A percentile compares a stretch with the other conserved stretches of the same genome.
Evolutionary conservation across 2,329 filamentous ascomycete species (phyloP).

Genomic region (Bipolaris victoriae): DNA sequence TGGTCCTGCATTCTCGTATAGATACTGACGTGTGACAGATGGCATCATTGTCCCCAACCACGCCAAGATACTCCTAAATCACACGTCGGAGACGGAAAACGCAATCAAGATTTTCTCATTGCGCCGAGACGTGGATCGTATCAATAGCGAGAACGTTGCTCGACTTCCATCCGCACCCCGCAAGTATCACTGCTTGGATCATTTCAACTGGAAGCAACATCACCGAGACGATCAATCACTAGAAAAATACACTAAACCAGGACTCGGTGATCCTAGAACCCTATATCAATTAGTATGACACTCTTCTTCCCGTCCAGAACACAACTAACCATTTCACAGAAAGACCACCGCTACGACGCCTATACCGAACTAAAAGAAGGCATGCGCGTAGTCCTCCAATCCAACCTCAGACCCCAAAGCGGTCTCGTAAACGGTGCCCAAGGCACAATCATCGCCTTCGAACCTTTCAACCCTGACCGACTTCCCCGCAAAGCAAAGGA

Average conservation of each 20-base stretch:
- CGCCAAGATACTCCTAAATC: conserved; percentile 54
- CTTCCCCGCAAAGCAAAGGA: conserved; percentile 33
- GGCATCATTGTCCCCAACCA: conserved; percentile 47
- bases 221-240: conserved; percentile 30
- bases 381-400: conserved; percentile 61
- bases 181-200: conserved; percentile 48
- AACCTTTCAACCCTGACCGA: conserved; percentile 39
- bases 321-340: conserved; percentile 9
- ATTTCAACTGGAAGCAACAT: conserved; percentile 49
- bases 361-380: conserved; percentile 56
- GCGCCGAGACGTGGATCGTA: conserved; percentile 40
- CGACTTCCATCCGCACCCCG: conserved; percentile 33
- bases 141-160: conserved; percentile 45
- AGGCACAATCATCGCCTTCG: conserved; percentile 46
- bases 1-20: not conserved
- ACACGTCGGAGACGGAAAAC: conserved; percentile 50
- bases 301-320: no score
- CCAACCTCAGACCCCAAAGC: conserved; percentile 52
- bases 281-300: conserved; percentile 30
- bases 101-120: conserved; percentile 57
- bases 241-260: conserved; percentile 15
- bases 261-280: conserved; percentile 10
- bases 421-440: conserved; percentile 48
- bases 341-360: conserved; percentile 56
- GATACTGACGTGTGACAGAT: conserved; percentile 14